Conservation (phyloP, 768 basidiomycete genomes). For the Lactarius evosmus region DNA sequence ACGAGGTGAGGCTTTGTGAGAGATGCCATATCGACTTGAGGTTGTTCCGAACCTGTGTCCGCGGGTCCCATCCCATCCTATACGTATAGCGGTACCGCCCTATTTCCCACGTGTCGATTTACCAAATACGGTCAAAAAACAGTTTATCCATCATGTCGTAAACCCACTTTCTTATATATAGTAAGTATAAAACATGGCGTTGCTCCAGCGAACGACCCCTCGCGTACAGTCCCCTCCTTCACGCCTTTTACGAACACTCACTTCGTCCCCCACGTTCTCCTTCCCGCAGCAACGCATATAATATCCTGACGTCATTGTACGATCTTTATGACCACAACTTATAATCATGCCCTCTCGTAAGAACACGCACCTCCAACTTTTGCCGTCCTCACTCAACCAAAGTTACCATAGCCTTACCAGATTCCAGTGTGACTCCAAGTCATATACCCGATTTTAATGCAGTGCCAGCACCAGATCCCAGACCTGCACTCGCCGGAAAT, state of each 20-base stretch:
- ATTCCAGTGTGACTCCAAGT: conserved; percentile 5
- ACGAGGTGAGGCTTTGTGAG: conserved; percentile 20
- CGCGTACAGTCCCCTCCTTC: not conserved
- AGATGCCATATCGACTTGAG: conserved; percentile 20
- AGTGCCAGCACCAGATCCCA: not conserved
- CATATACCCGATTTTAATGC: conserved; percentile 15
- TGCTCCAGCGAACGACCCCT: not conserved
- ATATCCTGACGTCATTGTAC: not conserved
- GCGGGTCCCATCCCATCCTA: not conserved
- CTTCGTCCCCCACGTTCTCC: not conserved
- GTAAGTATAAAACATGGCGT: not conserved
- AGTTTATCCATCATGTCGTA: not conserved
- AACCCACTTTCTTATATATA: not conserved
- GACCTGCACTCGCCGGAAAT: conserved; percentile 1
- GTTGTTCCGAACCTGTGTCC: not conserved
- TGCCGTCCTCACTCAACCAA: not conserved
- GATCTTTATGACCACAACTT: not conserved
- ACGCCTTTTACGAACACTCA: not conserved
- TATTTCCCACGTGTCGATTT: not conserved
- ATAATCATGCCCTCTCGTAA: conserved; percentile 16
- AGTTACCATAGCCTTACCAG: conserved; percentile 2
- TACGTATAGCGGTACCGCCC: no score
- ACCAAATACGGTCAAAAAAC: not conserved
- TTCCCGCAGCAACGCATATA: not conserved
- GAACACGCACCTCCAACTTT: not conserved